Conservation (phyloP, 2,329 filamentous ascomycete genomes). For the Sporothrix schenckii region DNA sequence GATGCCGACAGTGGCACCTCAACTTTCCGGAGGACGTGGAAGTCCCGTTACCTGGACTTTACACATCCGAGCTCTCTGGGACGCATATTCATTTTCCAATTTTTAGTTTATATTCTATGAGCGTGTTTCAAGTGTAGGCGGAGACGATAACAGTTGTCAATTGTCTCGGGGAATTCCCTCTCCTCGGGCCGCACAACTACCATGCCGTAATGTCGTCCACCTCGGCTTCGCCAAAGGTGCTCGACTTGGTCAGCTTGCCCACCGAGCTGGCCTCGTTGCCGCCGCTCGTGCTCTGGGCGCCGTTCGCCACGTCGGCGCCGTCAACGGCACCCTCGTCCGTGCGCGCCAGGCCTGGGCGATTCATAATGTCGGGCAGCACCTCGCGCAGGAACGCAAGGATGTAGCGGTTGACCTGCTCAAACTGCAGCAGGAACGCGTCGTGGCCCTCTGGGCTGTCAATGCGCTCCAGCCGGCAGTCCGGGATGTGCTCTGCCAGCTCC, state of each 20-base stretch:
- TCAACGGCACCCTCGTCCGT: background rate
- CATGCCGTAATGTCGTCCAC: slow-evolving; percentile 95
- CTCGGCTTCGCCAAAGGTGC: slow-evolving; percentile 93
- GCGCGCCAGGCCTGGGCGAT: slow-evolving; percentile 42
- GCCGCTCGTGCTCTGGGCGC: slow-evolving; percentile 45
- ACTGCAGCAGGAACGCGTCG: slow-evolving; percentile 93
- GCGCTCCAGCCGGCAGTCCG: slow-evolving; percentile 73
- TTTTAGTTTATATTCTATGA: slow-evolving; percentile 18
- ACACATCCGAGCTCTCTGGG: background rate
- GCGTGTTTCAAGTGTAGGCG: background rate
- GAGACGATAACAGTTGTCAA: background rate
- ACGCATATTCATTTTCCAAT: slow-evolving; percentile 3
- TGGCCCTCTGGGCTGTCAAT: slow-evolving; percentile 96
- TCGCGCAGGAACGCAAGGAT: slow-evolving; percentile 82
- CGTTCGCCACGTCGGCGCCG: slow-evolving; percentile 33
- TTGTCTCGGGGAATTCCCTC: background rate
- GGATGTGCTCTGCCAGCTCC: slow-evolving; percentile 81
- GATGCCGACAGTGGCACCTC: no score
- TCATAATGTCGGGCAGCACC: slow-evolving; percentile 87
- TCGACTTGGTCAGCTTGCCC: slow-evolving; percentile 75
- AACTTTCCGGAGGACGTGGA: no score
- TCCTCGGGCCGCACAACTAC: slow-evolving; percentile 50
- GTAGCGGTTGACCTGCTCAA: slow-evolving; percentile 93
- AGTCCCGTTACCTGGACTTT: no score
- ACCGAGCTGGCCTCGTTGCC: slow-evolving; percentile 53